Conservation (phyloP, 75 land plant species). For the Adiantum capillusveneris region DNA sequence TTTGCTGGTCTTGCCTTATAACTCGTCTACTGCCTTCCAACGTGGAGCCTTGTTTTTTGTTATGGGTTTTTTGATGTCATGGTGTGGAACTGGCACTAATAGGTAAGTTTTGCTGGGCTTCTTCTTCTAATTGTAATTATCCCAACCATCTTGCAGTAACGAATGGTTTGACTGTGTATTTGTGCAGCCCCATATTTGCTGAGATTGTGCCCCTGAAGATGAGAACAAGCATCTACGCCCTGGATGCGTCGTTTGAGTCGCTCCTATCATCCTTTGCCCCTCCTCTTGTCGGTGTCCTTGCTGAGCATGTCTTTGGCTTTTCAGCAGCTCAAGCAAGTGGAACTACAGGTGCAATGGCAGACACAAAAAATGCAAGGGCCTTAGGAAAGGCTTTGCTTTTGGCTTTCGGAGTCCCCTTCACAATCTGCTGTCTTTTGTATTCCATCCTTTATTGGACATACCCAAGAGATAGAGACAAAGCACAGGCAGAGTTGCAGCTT, state of each 20-base stretch:
- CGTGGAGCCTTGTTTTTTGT: conserved; percentile 13
- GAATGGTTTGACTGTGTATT: background rate
- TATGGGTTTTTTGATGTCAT: conserved; percentile 21
- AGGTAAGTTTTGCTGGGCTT: conserved; percentile 4
- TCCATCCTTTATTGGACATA: conserved; percentile 20
- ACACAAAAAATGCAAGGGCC: conserved; percentile 13
- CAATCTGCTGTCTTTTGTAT: conserved; percentile 10
- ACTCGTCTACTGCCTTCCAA: background rate
- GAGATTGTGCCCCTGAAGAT: conserved; percentile 19
- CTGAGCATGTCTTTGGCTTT: conserved; percentile 21
- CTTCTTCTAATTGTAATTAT: background rate
- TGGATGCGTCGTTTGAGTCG: conserved; percentile 22
- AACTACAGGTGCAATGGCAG: conserved; percentile 4
- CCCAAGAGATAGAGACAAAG: conserved; percentile 23
- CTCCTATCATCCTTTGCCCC: conserved; percentile 24
- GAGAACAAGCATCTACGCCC: conserved; percentile 22
- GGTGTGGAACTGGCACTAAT: conserved; percentile 30
- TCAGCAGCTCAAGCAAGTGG: background rate
- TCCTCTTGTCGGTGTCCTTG: conserved; percentile 26
- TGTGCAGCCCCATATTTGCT: conserved; percentile 28
- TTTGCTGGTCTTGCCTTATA: conserved; percentile 10
- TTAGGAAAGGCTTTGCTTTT: conserved; percentile 17
- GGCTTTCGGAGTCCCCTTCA: conserved; percentile 13
- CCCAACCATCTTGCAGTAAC: background rate
- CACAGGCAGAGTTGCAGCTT: background rate